phyloP scores from a whole-genome alignment of 371 early-diverging fungal species.

The Apophysomyces elegans region DNA sequence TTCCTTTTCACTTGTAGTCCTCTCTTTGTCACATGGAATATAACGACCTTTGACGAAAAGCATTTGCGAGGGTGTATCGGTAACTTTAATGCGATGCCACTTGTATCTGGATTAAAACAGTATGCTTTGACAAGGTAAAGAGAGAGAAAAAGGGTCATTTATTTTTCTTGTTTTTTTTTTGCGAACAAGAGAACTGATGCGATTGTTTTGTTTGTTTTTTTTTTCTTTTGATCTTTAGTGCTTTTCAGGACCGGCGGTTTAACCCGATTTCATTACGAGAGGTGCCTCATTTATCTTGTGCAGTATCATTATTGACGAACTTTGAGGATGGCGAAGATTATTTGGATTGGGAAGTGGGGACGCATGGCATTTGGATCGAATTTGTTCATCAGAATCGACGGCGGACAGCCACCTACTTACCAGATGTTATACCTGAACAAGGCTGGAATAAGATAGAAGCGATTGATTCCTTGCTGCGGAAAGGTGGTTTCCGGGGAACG shows the following conservation, averaged over 20 bases:
- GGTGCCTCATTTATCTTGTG: conserved; percentile 67
- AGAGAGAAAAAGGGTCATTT: neutral
- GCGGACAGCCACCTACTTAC: conserved; percentile 87
- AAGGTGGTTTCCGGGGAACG: conserved; percentile 75
- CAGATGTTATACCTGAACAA: conserved; percentile 77
- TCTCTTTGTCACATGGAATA: conserved; percentile 89
- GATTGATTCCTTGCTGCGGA: conserved; percentile 82
- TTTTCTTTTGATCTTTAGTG: conserved; percentile 43
- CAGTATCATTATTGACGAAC: conserved; percentile 83
- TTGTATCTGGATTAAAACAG: conserved; percentile 74
- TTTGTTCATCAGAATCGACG: conserved; percentile 63
- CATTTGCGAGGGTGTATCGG: conserved; percentile 94
- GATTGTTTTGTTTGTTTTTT: too few species aligned
- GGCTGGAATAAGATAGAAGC: conserved; percentile 88
- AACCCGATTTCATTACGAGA: conserved; percentile 73
- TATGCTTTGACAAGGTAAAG: conserved; percentile 84
- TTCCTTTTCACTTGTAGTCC: conserved; percentile 51
- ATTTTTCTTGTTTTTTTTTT: too few species aligned
- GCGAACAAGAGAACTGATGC: too few species aligned
- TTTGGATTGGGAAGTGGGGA: conserved; percentile 91
- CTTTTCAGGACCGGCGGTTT: conserved; percentile 84
- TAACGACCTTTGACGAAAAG: conserved; percentile 38
- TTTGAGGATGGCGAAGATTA: conserved; percentile 80
- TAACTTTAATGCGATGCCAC: conserved; percentile 77
- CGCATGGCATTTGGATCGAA: conserved; percentile 92